These are phyloP conservation scores for Leccinum barrowsii DNA, from an alignment of 768 basidiomycete genomes.

Conservation along the genomic window DNA sequence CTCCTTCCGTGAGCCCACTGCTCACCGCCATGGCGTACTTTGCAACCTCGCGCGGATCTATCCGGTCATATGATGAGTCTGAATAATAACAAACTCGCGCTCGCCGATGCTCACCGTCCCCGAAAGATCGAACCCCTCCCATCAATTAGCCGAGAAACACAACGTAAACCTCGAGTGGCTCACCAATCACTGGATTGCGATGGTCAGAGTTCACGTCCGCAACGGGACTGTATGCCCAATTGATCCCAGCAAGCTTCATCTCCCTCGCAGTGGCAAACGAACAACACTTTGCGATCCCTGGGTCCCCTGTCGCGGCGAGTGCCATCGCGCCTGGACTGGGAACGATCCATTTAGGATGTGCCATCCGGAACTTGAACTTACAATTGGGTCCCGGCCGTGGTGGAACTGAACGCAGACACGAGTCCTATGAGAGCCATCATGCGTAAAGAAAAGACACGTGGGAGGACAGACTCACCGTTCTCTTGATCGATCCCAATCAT, in stretches of 20 bases:
- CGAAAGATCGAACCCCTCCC: conserved; percentile 65
- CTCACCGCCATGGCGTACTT: conserved; percentile 46
- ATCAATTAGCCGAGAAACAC: background rate
- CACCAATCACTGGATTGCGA: conserved; percentile 69
- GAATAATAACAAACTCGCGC: background rate
- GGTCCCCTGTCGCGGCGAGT: conserved; percentile 51
- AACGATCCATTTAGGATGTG: background rate
- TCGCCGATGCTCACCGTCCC: conserved; percentile 46
- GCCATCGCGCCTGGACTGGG: conserved; percentile 73
- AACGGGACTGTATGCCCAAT: conserved; percentile 71
- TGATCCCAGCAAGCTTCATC: conserved; percentile 58
- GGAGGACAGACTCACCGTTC: conserved; percentile 44
- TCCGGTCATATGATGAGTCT: background rate
- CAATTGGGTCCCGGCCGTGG: conserved; percentile 64
- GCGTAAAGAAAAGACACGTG: background rate
- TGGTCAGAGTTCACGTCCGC: conserved; percentile 71
- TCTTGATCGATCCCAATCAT: conserved; percentile 75
- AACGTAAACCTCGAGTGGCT: conserved; percentile 8
- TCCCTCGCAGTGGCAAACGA: conserved; percentile 54
- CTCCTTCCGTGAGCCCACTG: conserved; percentile 43
- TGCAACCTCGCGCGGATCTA: conserved; percentile 55
- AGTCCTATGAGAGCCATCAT: conserved; percentile 40
- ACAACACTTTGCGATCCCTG: conserved; percentile 41
- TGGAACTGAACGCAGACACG: conserved; percentile 63
- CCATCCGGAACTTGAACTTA: conserved; percentile 37